Evolutionary conservation across 2,329 filamentous ascomycete species (phyloP).

Genomic region (Cladophialophora chaetospira): DNA sequence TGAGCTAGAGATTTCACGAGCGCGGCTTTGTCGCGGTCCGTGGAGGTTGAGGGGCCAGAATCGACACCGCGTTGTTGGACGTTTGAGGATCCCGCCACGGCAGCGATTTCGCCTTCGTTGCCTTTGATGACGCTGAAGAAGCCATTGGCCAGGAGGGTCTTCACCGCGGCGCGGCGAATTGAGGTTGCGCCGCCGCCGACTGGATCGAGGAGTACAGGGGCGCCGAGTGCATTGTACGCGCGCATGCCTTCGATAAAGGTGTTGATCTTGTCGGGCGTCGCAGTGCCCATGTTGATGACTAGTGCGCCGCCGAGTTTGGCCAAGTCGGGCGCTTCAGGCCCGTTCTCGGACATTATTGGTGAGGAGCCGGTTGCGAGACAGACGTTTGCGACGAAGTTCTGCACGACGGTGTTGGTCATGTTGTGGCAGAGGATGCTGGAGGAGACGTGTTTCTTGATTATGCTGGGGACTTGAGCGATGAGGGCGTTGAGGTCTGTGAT

Average conservation of each 20-base stretch:
- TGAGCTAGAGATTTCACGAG: conserved; percentile 68
- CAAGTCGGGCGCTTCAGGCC: conserved; percentile 79
- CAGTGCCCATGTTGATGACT: conserved; percentile 93
- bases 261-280: conserved; percentile 70
- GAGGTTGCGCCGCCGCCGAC: conserved; percentile 85
- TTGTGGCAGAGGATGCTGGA: conserved; percentile 81
- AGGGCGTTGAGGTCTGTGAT: conserved; percentile 32
- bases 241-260: conserved; percentile 73
- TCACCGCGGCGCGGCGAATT: conserved; percentile 70
- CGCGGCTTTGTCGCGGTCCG: conserved; percentile 57
- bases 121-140: conserved; percentile 91
- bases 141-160: conserved; percentile 69
- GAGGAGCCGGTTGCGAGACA: conserved; percentile 77
- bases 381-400: conserved; percentile 92
- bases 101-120: conserved; percentile 84
- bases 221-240: conserved; percentile 77
- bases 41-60: conserved; percentile 61
- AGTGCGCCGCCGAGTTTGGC: conserved; percentile 73
- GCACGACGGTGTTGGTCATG: conserved; percentile 96
- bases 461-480: conserved; percentile 42
- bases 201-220: conserved; percentile 82
- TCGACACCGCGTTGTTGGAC: conserved; percentile 82
- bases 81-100: conserved; percentile 62
- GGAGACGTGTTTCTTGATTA: conserved; percentile 64
- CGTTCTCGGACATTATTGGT: conserved; percentile 92